Evolutionary conservation across 176 grass and related monocot genomes (phyloP).

Genomic region (Pontederia crassipes): DNA sequence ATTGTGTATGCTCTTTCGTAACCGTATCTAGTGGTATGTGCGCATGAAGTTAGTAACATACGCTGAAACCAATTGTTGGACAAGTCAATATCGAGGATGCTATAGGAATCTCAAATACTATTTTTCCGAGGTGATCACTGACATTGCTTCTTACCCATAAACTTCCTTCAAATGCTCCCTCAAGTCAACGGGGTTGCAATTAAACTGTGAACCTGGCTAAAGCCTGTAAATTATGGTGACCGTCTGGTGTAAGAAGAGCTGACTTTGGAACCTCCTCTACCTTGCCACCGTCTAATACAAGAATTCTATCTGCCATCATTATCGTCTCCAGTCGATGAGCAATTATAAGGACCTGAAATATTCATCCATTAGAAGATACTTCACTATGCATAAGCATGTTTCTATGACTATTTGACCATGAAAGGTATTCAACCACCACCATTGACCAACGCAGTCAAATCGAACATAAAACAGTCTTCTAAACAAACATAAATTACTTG

Average conservation of each 20-base stretch:
- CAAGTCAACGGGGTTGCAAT: neutral
- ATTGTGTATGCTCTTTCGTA: no score
- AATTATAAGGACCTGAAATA: slow-evolving; percentile 49
- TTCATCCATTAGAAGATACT: neutral
- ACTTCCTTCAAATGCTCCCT: no score
- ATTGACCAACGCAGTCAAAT: no score
- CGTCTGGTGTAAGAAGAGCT: slow-evolving; percentile 30
- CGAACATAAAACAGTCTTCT: no score
- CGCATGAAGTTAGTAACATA: no score
- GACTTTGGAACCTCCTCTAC: slow-evolving; percentile 35
- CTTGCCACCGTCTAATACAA: slow-evolving; percentile 41
- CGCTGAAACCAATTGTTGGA: no score
- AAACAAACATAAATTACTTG: no score
- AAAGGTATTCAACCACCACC: neutral
- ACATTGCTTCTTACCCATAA: no score
- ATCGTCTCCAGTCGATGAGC: slow-evolving; percentile 63
- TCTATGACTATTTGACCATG: neutral
- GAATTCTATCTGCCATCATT: slow-evolving; percentile 61
- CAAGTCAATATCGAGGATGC: no score
- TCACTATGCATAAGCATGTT: neutral
- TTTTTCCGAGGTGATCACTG: no score
- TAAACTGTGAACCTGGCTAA: neutral
- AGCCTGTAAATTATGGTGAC: slow-evolving; percentile 4
- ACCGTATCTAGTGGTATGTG: no score
- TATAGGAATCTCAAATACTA: no score